Conservation (phyloP, 2,329 filamentous ascomycete species). For the Colletotrichum kahawae region DNA sequence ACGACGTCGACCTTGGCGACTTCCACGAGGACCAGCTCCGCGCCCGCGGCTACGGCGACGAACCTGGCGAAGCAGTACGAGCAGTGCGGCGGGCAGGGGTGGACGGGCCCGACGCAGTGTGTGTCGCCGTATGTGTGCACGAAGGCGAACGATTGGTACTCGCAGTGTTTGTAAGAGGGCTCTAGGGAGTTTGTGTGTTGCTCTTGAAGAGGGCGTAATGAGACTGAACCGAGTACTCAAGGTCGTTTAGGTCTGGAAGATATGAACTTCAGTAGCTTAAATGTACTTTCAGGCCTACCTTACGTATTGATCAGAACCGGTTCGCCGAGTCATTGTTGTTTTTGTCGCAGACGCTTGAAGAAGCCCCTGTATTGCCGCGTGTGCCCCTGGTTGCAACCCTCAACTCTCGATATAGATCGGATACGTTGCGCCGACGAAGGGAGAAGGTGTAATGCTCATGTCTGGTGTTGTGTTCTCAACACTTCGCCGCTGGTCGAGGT, state of each 20-base stretch:
- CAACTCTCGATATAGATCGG: not conserved
- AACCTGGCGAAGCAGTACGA: conserved; percentile 24
- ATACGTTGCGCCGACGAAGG: not conserved
- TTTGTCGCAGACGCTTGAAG: not conserved
- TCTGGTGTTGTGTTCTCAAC: not conserved
- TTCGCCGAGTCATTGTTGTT: not conserved
- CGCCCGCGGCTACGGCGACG: conserved; percentile 11
- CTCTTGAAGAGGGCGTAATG: not conserved
- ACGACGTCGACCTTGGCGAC: not conserved
- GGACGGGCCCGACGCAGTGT: conserved; percentile 42
- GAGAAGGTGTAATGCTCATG: fast-evolving
- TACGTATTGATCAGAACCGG: not conserved
- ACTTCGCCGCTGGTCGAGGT: not conserved
- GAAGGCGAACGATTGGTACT: conserved; percentile 42
- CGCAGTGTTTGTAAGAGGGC: conserved; percentile 42
- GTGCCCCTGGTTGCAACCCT: not conserved
- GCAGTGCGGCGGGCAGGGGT: conserved; percentile 48
- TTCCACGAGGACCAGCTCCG: conserved; percentile 8
- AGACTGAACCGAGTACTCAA: not conserved
- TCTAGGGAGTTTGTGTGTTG: not conserved
- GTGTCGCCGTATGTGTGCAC: conserved; percentile 44
- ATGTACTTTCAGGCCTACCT: not conserved
- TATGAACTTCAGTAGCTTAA: not conserved
- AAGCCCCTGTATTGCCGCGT: not conserved
- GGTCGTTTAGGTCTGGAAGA: not conserved